phyloP scores from a whole-genome alignment of 1,284 basidiomycete genomes.

The Cutaneotrichosporon sp. region DNA sequence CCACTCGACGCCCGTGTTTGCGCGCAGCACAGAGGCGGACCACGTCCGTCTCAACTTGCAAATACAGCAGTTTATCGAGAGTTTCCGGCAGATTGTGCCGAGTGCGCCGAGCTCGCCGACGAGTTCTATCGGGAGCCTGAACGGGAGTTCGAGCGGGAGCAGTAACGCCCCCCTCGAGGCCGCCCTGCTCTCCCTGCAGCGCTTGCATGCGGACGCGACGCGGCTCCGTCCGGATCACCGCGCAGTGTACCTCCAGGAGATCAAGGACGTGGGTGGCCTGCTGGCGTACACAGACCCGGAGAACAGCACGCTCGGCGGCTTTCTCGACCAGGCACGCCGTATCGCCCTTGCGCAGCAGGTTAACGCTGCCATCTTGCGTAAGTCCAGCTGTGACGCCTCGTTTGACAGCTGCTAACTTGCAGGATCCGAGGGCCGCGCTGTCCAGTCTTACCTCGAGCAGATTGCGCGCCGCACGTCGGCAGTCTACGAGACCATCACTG shows the following conservation, averaged over 20 bases:
- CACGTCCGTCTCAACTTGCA: slow-evolving; percentile 44
- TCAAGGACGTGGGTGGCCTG: slow-evolving; percentile 44
- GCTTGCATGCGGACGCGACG: slow-evolving; percentile 37
- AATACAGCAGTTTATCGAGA: slow-evolving; percentile 44
- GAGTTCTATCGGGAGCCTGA: slow-evolving; percentile 25
- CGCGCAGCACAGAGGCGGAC: slow-evolving; percentile 24
- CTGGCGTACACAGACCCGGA: slow-evolving; percentile 47
- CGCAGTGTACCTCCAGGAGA: slow-evolving; percentile 41
- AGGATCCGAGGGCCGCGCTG: slow-evolving; percentile 26
- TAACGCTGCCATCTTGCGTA: slow-evolving; percentile 44
- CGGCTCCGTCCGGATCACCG: slow-evolving; percentile 33
- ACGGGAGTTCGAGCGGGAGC: slow-evolving; percentile 1
- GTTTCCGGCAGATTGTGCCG: slow-evolving; percentile 22
- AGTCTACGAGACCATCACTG: slow-evolving; percentile 26
- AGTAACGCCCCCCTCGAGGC: slow-evolving; percentile 22
- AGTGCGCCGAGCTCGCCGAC: slow-evolving; percentile 28
- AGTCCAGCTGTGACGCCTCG: too few species aligned
- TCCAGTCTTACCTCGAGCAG: slow-evolving; percentile 30
- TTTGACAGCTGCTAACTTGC: not conserved
- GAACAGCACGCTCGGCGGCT: slow-evolving; percentile 40
- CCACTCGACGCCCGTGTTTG: slow-evolving; percentile 30
- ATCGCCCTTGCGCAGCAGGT: slow-evolving; percentile 44
- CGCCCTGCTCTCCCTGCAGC: slow-evolving; percentile 32
- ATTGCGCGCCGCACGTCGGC: slow-evolving; percentile 28
- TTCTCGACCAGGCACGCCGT: slow-evolving; percentile 41